A percentile compares a stretch with the other conserved stretches of the same genome.
phyloP scores from a whole-genome alignment of 208 protist species.

The Trypanosoma conorhini region DNA sequence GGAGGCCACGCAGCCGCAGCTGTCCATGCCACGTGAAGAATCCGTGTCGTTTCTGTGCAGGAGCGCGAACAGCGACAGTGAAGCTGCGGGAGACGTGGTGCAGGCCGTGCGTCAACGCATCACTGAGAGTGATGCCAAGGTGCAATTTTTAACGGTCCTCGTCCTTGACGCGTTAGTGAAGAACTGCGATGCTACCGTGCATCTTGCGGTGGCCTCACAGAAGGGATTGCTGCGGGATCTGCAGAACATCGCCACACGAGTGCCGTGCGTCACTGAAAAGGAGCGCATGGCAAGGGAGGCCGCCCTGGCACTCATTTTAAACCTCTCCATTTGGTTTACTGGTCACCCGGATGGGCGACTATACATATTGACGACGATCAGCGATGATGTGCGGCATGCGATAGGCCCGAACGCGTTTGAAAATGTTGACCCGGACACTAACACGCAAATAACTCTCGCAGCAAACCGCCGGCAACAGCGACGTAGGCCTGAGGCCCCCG shows the following conservation, averaged over 20 bases:
- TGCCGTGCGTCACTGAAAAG: constrained; percentile 44
- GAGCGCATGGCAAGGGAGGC: constrained; percentile 56
- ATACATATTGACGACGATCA: constrained; percentile 65
- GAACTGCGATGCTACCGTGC: constrained; percentile 55
- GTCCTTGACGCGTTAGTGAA: constrained; percentile 72
- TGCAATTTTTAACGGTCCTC: constrained; percentile 69
- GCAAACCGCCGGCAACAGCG: background rate
- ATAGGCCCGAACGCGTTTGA: constrained; percentile 75
- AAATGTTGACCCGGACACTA: constrained; percentile 56
- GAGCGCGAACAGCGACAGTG: constrained; percentile 52
- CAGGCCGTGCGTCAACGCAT: constrained; percentile 79
- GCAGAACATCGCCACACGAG: constrained; percentile 54
- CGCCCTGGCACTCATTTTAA: constrained; percentile 70
- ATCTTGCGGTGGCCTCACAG: constrained; percentile 66
- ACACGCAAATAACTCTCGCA: constrained; percentile 29
- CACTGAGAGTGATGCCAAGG: constrained; percentile 54
- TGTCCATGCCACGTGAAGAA: constrained; percentile 57
- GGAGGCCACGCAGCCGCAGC: constrained; percentile 67
- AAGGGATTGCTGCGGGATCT: constrained; percentile 83
- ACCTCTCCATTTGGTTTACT: constrained; percentile 86
- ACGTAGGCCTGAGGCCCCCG: background rate
- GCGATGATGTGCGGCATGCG: constrained; percentile 58
- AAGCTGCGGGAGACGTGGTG: constrained; percentile 65
- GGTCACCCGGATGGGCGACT: constrained; percentile 59
- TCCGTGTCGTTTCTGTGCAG: constrained; percentile 77